phyloP scores from a whole-genome alignment of 2,329 filamentous ascomycete species.

The Clathrospora elynae region DNA sequence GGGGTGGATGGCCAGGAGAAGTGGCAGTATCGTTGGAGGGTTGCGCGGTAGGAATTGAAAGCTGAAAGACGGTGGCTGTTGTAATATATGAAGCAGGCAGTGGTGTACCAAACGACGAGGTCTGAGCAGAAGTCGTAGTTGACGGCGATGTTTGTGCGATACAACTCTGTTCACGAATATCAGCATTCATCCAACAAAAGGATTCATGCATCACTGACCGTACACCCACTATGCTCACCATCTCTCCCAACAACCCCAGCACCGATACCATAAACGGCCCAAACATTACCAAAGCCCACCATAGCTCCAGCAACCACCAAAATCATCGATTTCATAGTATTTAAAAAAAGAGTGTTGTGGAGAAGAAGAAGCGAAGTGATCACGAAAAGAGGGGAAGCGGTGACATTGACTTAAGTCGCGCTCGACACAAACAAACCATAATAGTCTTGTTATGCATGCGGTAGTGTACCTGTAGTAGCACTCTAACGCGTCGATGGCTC shows the following conservation, averaged over 20 bases:
- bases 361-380: conserved; percentile 2
- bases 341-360: conserved; percentile 1
- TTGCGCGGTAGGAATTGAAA: background rate
- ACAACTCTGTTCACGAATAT: background rate
- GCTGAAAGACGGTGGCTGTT: background rate
- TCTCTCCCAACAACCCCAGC: conserved; percentile 1
- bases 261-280: conserved; percentile 25
- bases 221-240: conserved; percentile 3
- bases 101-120: conserved; percentile 5
- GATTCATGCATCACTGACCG: conserved; percentile 8
- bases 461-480: conserved; percentile 28
- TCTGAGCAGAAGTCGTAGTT: background rate
- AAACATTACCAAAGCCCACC: conserved; percentile 18
- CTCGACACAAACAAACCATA: conserved; percentile 18
- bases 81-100: background rate
- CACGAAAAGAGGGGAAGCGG: conserved; percentile 9
- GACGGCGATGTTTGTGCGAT: background rate
- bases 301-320: conserved; percentile 9
- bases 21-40: background rate
- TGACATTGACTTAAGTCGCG: background rate
- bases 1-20: background rate
- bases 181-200: background rate
- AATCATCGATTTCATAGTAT: conserved; percentile 2
- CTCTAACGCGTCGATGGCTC: conserved; percentile 14
- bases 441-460: conserved; percentile 22